phyloP scores from a whole-genome alignment of 2,329 filamentous ascomycete species.

The Pseudogymnoascus sp. region DNA sequence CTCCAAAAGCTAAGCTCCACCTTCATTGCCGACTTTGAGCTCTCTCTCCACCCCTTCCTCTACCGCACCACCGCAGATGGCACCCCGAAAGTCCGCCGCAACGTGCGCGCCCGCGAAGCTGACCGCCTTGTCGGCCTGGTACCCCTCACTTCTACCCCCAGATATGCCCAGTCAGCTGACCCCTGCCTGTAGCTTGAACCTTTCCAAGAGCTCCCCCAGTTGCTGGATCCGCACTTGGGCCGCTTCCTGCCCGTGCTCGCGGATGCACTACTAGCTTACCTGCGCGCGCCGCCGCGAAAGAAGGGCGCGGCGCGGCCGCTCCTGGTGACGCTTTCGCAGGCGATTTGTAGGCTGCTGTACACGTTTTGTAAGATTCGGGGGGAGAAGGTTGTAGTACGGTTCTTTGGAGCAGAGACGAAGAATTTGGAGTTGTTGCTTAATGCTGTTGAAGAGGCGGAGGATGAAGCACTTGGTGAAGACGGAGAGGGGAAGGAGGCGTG shows the following conservation, averaged over 20 bases:
- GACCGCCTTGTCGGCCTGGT: slow-evolving; percentile 42
- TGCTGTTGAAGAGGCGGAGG: slow-evolving; percentile 56
- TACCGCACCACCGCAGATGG: slow-evolving; percentile 43
- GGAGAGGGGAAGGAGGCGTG: slow-evolving; percentile 33
- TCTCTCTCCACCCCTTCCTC: slow-evolving; percentile 44
- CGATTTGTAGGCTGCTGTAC: slow-evolving; percentile 75
- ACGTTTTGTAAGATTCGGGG: slow-evolving; percentile 91
- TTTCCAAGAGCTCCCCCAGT: slow-evolving; percentile 91
- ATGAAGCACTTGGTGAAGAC: slow-evolving; percentile 7
- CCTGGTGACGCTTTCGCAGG: slow-evolving; percentile 37
- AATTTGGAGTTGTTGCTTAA: slow-evolving; percentile 74
- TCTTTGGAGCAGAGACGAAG: slow-evolving; percentile 82
- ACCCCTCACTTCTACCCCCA: not conserved
- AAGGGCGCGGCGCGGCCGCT: slow-evolving; percentile 35
- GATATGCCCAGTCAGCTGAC: slow-evolving; percentile 17
- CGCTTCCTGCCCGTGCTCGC: slow-evolving; percentile 67
- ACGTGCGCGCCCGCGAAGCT: slow-evolving; percentile 44
- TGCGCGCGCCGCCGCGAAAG: slow-evolving; percentile 37
- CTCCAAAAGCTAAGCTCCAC: slow-evolving; percentile 54
- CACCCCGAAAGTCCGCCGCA: slow-evolving; percentile 36
- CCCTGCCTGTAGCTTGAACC: slow-evolving; percentile 53
- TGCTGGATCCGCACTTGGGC: slow-evolving; percentile 78
- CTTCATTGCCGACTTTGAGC: slow-evolving; percentile 51
- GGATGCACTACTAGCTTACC: slow-evolving; percentile 64
- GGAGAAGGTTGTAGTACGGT: slow-evolving; percentile 83